Percentiles rank a stretch among this genome's conserved stretches.
phyloP scores from a whole-genome alignment of 1,139 yeast genomes.

The Lodderomyces beijingensis region DNA sequence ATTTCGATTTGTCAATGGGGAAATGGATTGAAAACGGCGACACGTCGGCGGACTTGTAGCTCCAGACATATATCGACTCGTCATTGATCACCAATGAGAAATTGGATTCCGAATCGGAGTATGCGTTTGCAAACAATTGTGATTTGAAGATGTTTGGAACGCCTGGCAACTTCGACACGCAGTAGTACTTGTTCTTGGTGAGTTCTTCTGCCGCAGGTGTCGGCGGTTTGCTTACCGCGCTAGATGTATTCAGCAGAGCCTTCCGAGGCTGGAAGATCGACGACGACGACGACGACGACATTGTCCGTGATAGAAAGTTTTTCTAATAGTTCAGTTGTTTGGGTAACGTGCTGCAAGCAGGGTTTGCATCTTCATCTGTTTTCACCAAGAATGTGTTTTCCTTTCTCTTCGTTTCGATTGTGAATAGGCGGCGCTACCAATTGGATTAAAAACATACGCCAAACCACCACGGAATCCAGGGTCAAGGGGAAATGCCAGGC shows the following conservation, averaged over 20 bases:
- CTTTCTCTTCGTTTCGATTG: too few species aligned
- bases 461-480: too few species aligned
- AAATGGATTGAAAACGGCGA: conserved; percentile 56
- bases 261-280: conserved; percentile 12
- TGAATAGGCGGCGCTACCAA: too few species aligned
- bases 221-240: background rate
- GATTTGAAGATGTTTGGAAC: conserved; percentile 40
- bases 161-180: conserved; percentile 59
- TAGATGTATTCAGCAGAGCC: too few species aligned
- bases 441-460: too few species aligned
- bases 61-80: conserved; percentile 62
- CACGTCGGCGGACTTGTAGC: conserved; percentile 55
- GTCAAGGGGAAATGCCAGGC: too few species aligned
- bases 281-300: too few species aligned
- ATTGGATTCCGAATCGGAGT: conserved; percentile 49
- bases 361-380: too few species aligned
- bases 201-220: conserved; percentile 34
- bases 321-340: too few species aligned
- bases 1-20: conserved; percentile 21
- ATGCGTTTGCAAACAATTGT: conserved; percentile 35
- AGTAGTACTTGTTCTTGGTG: conserved; percentile 57
- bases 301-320: too few species aligned
- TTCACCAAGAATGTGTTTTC: too few species aligned
- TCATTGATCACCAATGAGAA: conserved; percentile 53
- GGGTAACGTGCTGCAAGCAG: too few species aligned